phyloP scores from a whole-genome alignment of 148 eudicot species.

The Salicornia ramosissima region DNA sequence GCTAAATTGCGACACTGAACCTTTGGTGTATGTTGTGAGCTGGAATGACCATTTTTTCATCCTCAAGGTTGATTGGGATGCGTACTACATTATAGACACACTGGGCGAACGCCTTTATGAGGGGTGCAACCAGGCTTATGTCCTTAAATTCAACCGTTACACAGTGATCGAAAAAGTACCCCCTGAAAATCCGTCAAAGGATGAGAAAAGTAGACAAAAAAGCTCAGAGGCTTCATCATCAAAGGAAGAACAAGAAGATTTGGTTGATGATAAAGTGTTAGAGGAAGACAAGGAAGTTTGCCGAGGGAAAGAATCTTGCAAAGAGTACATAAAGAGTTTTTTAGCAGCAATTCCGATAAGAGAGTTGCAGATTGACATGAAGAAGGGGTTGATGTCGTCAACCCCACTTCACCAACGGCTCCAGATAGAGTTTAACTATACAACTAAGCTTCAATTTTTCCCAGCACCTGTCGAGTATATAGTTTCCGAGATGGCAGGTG shows the following conservation, averaged over 20 bases:
- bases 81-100: conserved; percentile 74
- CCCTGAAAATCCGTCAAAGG: conserved; percentile 10
- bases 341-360: conserved; percentile 81
- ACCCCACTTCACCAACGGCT: conserved; percentile 83
- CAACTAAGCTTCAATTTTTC: conserved; percentile 24
- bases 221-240: conserved; percentile 14
- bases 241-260: conserved; percentile 1
- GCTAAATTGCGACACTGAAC: conserved; percentile 24
- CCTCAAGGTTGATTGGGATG: conserved; percentile 66
- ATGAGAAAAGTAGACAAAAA: background rate
- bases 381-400: conserved; percentile 63
- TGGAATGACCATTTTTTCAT: conserved; percentile 89
- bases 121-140: conserved; percentile 67
- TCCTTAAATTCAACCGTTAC: conserved; percentile 54
- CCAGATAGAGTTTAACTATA: conserved; percentile 75
- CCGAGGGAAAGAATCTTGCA: conserved; percentile 62
- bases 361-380: conserved; percentile 66
- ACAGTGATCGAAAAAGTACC: conserved; percentile 39
- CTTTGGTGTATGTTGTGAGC: conserved; percentile 57
- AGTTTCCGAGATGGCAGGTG: conserved; percentile 11
- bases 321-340: conserved; percentile 78
- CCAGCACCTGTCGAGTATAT: conserved; percentile 18
- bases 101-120: conserved; percentile 84
- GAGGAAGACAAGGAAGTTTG: conserved; percentile 32
- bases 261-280: background rate